A percentile compares a stretch with the other conserved stretches of the same genome.
Conservation (phyloP, 805 yeast genomes). For the Ogataea siamensis region DNA sequence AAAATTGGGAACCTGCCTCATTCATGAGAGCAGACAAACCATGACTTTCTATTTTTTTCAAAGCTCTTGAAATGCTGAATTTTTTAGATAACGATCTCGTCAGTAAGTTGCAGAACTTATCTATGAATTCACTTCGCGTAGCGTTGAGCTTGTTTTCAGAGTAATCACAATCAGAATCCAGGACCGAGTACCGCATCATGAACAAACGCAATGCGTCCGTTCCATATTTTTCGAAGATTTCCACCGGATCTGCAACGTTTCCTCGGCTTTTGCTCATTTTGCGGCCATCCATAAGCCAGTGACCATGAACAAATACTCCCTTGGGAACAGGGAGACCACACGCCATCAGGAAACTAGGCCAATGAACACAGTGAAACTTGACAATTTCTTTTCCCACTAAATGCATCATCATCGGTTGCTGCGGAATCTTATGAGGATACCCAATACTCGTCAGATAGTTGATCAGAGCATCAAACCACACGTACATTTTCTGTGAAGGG, state of each 20-base stretch:
- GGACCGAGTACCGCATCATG: constrained; percentile 68
- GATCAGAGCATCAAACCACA: constrained; percentile 94
- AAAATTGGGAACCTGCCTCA: constrained; percentile 14
- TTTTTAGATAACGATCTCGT: constrained; percentile 71
- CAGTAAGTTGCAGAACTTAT: constrained; percentile 79
- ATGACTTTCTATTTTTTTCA: constrained; percentile 24
- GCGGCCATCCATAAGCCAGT: constrained; percentile 86
- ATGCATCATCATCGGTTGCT: constrained; percentile 47
- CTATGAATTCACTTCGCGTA: constrained; percentile 65
- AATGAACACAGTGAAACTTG: constrained; percentile 84
- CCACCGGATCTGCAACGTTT: constrained; percentile 89
- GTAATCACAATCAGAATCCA: constrained; percentile 79
- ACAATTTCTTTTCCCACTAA: constrained; percentile 89
- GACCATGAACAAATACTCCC: constrained; percentile 84
- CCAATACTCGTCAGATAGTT: constrained; percentile 76
- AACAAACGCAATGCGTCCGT: constrained; percentile 73
- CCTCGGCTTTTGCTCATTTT: constrained; percentile 95
- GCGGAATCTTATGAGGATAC: constrained; percentile 40
- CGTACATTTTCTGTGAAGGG: constrained; percentile 75
- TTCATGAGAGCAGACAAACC: constrained; percentile 29
- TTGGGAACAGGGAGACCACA: constrained; percentile 70
- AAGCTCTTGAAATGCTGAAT: constrained; percentile 55
- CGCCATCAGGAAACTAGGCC: constrained; percentile 92
- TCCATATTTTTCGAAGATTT: constrained; percentile 61
- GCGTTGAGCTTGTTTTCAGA: constrained; percentile 52